phyloP scores from a whole-genome alignment of 2,329 filamentous ascomycete species.

The Pseudogymnoascus verrucosus region DNA sequence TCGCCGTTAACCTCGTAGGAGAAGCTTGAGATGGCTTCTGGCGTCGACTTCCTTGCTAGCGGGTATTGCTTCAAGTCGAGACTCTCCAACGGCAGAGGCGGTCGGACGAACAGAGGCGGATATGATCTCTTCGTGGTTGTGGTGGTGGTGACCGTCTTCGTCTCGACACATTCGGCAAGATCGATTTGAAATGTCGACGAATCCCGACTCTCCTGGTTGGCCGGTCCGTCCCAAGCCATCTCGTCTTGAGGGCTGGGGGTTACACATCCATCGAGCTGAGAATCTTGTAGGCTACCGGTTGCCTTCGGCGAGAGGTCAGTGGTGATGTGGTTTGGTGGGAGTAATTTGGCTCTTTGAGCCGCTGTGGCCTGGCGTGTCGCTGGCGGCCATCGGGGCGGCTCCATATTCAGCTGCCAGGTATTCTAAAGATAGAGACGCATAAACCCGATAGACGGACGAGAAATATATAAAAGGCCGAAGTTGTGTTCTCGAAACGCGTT shows the following conservation, averaged over 20 bases:
- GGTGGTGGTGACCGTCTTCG: constrained; percentile 75
- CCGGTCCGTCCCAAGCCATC: background rate
- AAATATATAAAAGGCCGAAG: background rate
- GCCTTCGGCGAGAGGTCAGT: background rate
- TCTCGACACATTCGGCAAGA: constrained; percentile 58
- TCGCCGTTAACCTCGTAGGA: constrained; percentile 61
- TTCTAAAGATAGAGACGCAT: constrained; percentile 2
- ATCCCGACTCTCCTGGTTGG: background rate
- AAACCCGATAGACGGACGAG: background rate
- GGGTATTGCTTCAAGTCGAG: constrained; percentile 88
- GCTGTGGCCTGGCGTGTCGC: constrained; percentile 4
- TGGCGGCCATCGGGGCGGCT: constrained; percentile 5
- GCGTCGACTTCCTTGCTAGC: constrained; percentile 73
- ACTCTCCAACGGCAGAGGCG: constrained; percentile 51
- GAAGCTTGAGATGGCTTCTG: constrained; percentile 68
- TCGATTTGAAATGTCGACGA: constrained; percentile 36
- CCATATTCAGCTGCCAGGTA: constrained; percentile 4
- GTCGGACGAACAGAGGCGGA: constrained; percentile 73
- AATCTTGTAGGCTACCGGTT: background rate
- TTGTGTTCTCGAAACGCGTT: background rate
- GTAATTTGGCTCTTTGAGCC: background rate
- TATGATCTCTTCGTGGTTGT: constrained; percentile 81
- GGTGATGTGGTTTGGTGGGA: constrained; percentile 3
- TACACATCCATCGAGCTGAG: background rate
- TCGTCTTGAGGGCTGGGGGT: background rate